Percentiles rank a stretch among this genome's conserved stretches.
Evolutionary conservation across 1,284 basidiomycete genomes (phyloP).

Genomic region (Sporisorium iseilematis-ciliati): DNA sequence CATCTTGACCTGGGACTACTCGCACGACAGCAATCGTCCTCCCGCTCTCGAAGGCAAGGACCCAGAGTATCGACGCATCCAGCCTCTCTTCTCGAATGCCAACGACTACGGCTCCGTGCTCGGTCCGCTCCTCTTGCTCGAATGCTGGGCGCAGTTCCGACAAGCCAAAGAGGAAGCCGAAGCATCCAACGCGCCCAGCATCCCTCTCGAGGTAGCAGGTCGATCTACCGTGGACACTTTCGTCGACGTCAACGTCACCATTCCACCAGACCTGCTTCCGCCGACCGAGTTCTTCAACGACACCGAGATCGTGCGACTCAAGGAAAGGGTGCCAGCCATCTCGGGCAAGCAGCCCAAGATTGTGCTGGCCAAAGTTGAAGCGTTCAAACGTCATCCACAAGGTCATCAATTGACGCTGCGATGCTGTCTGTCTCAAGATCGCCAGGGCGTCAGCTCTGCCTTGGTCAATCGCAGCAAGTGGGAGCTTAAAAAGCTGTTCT

Average conservation of each 20-base stretch:
- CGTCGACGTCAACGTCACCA: slow-evolving; percentile 53
- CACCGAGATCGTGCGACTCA: slow-evolving; percentile 77
- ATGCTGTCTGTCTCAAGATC: slow-evolving; percentile 71
- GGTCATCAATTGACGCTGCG: slow-evolving; percentile 72
- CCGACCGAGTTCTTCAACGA: slow-evolving; percentile 40
- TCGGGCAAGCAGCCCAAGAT: slow-evolving; percentile 73
- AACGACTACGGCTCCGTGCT: slow-evolving; percentile 82
- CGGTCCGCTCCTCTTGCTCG: slow-evolving; percentile 87
- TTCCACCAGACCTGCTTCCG: slow-evolving; percentile 35
- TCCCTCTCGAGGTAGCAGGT: slow-evolving; percentile 47
- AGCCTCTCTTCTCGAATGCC: slow-evolving; percentile 78
- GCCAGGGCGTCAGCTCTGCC: slow-evolving; percentile 63
- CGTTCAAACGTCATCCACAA: slow-evolving; percentile 75
- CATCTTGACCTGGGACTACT: slow-evolving; percentile 89
- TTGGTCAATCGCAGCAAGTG: slow-evolving; percentile 77
- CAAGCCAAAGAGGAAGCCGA: slow-evolving; percentile 79
- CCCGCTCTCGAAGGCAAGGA: slow-evolving; percentile 73
- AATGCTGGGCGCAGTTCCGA: slow-evolving; percentile 90
- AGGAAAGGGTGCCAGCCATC: slow-evolving; percentile 83
- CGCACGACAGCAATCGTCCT: slow-evolving; percentile 75
- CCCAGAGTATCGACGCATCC: slow-evolving; percentile 65
- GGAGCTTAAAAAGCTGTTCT: slow-evolving; percentile 83
- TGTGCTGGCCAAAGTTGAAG: slow-evolving; percentile 81
- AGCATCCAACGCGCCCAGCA: slow-evolving; percentile 59
- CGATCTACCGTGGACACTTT: slow-evolving; percentile 55